These are phyloP conservation scores for Fonsecaea erecta DNA, from an alignment of 2,329 filamentous ascomycete genomes.

Conservation along the genomic window DNA sequence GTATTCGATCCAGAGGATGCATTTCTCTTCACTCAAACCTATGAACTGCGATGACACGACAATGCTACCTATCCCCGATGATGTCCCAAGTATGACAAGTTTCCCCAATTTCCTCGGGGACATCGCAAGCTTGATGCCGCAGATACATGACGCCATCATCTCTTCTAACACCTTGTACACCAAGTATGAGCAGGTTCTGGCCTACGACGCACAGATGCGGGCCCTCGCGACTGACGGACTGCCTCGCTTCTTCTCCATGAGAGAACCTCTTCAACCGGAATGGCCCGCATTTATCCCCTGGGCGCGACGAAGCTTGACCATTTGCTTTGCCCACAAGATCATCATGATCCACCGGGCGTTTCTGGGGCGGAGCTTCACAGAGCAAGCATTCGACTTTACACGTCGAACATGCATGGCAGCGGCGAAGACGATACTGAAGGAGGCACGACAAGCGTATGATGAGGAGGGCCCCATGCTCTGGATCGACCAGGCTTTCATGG, in stretches of 20 bases:
- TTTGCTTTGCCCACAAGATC: conserved; percentile 49
- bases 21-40: conserved; percentile 45
- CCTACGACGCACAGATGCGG: conserved; percentile 48
- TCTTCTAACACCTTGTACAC: conserved; percentile 45
- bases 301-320: conserved; percentile 47
- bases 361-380: conserved; percentile 49
- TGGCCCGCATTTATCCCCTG: conserved; percentile 51
- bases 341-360: conserved; percentile 52
- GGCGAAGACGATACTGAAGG: conserved; percentile 48
- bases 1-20: conserved; percentile 45
- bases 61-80: conserved; percentile 29
- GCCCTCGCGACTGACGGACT: conserved; percentile 42
- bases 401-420: conserved; percentile 50
- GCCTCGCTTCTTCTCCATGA: conserved; percentile 44
- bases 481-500: conserved; percentile 51
- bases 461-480: conserved; percentile 49
- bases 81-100: conserved; percentile 42
- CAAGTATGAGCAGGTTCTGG: conserved; percentile 49
- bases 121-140: conserved; percentile 46
- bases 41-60: conserved; percentile 46
- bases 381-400: conserved; percentile 49
- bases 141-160: conserved; percentile 47
- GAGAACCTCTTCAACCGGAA: conserved; percentile 41
- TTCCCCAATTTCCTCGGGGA: conserved; percentile 46
- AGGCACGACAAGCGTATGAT: conserved; percentile 44